Evolutionary conservation across 768 basidiomycete species (phyloP).

Genomic region (Leccinum subtestaceum): DNA sequence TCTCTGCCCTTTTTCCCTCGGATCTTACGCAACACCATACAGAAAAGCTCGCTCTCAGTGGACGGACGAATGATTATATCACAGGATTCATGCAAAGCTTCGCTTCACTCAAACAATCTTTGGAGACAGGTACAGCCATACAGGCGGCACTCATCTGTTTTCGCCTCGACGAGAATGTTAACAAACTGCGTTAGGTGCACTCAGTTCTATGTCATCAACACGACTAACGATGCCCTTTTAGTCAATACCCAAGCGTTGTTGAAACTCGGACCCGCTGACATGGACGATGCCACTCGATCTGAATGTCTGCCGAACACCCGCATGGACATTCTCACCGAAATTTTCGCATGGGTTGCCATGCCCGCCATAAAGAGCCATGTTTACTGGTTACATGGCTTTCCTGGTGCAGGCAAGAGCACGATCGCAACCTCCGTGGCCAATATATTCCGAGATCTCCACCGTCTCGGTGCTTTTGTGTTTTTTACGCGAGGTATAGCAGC

Average conservation of each 20-base stretch:
- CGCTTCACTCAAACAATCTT: slow-evolving; percentile 23
- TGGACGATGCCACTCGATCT: slow-evolving; percentile 25
- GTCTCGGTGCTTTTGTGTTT: slow-evolving; percentile 36
- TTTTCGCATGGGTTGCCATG: slow-evolving; percentile 24
- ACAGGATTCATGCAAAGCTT: slow-evolving; percentile 22
- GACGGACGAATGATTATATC: slow-evolving; percentile 23
- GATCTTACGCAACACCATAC: slow-evolving; percentile 6
- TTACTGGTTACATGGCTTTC: slow-evolving; percentile 36
- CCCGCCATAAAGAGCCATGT: slow-evolving; percentile 22
- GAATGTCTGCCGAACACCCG: slow-evolving; percentile 33
- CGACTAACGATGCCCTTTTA: slow-evolving; percentile 5
- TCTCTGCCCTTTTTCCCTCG: background rate
- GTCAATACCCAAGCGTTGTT: slow-evolving; percentile 20
- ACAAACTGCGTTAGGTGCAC: slow-evolving; percentile 21
- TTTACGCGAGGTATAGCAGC: slow-evolving; percentile 32
- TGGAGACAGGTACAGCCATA: slow-evolving; percentile 24
- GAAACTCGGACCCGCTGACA: slow-evolving; percentile 29
- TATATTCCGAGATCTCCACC: slow-evolving; percentile 29
- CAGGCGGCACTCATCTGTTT: slow-evolving; percentile 29
- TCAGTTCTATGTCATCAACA: background rate
- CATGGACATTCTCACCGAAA: slow-evolving; percentile 27
- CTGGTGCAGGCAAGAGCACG: slow-evolving; percentile 38
- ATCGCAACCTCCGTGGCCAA: slow-evolving; percentile 36
- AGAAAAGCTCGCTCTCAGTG: slow-evolving; percentile 19
- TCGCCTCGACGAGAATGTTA: slow-evolving; percentile 28